phyloP scores from a whole-genome alignment of 345 rosid genomes.

The Bruguiera gymnorhiza region DNA sequence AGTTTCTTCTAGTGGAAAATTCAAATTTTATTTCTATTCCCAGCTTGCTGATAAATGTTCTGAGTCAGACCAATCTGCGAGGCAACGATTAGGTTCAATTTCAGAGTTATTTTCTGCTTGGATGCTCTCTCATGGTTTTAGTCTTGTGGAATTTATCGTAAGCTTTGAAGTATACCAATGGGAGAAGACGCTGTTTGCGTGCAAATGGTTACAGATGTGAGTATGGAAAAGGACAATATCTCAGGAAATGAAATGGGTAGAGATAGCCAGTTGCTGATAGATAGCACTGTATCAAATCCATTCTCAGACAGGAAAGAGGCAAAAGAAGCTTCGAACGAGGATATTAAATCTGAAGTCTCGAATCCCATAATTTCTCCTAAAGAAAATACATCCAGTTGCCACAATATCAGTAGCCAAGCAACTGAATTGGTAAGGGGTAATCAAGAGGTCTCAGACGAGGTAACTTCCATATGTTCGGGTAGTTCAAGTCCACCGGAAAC shows the following conservation, averaged over 20 bases:
- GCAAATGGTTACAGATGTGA: slow-evolving; percentile 32
- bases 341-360: slow-evolving; percentile 72
- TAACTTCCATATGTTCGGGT: slow-evolving; percentile 38
- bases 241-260: slow-evolving; percentile 43
- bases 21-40: slow-evolving; percentile 3
- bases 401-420: slow-evolving; percentile 52
- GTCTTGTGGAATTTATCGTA: not conserved
- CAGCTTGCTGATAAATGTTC: slow-evolving; percentile 5
- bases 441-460: slow-evolving; percentile 37
- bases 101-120: slow-evolving; percentile 8
- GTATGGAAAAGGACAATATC: slow-evolving; percentile 23
- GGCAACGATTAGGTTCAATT: not conserved
- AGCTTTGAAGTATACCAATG: slow-evolving; percentile 31
- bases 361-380: slow-evolving; percentile 65
- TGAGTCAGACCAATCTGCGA: not conserved
- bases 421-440: slow-evolving; percentile 25
- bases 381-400: slow-evolving; percentile 44
- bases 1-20: not conserved
- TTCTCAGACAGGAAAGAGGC: slow-evolving; percentile 54
- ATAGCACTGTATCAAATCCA: slow-evolving; percentile 26
- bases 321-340: slow-evolving; percentile 69
- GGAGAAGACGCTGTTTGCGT: slow-evolving; percentile 51
- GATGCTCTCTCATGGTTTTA: slow-evolving; percentile 22
- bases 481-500: slow-evolving; percentile 48
- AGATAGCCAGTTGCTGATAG: slow-evolving; percentile 33